Conservation (phyloP, 176 grass and related monocot genomes). For the Juncus effusus region DNA sequence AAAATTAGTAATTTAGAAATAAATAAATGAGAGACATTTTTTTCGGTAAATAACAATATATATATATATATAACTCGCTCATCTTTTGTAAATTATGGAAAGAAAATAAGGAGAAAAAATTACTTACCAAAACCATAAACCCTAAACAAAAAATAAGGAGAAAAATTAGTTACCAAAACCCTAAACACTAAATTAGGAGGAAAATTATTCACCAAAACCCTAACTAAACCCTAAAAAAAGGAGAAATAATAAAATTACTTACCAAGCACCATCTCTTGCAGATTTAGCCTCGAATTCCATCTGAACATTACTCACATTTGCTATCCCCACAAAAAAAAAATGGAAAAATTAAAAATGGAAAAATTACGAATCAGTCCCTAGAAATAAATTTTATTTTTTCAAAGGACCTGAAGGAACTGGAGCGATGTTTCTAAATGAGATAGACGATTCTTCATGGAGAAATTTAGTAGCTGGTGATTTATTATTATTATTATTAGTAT, state of each 20-base stretch:
- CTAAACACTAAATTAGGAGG: too few relatives aligned
- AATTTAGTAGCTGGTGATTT: constrained; percentile 36
- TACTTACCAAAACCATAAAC: too few relatives aligned
- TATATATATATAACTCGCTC: too few relatives aligned
- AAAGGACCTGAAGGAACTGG: constrained; percentile 50
- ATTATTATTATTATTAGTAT: constrained; percentile 36
- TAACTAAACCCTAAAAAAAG: neutral
- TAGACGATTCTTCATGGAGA: constrained; percentile 37
- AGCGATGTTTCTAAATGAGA: constrained; percentile 26
- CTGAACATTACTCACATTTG: neutral
- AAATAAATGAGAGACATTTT: constrained; percentile 13
- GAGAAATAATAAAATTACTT: constrained; percentile 24
- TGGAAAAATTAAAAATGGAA: too few relatives aligned
- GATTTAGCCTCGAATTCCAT: constrained; percentile 96
- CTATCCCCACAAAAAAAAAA: constrained; percentile 3
- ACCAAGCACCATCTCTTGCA: constrained; percentile 82
- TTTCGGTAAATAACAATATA: too few relatives aligned
- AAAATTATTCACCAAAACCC: too few relatives aligned
- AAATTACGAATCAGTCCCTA: too few relatives aligned
- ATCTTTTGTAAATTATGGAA: too few relatives aligned
- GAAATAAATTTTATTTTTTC: too few relatives aligned
- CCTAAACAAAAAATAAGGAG: constrained; percentile 10
- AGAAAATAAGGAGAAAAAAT: too few relatives aligned
- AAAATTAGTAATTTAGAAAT: constrained; percentile 22
- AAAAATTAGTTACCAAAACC: constrained; percentile 10